Percentiles rank a stretch among this genome's conserved stretches.
Evolutionary conservation across 2,329 filamentous ascomycete genomes (phyloP).

Genomic region (Thielaviopsis ethacetica): DNA sequence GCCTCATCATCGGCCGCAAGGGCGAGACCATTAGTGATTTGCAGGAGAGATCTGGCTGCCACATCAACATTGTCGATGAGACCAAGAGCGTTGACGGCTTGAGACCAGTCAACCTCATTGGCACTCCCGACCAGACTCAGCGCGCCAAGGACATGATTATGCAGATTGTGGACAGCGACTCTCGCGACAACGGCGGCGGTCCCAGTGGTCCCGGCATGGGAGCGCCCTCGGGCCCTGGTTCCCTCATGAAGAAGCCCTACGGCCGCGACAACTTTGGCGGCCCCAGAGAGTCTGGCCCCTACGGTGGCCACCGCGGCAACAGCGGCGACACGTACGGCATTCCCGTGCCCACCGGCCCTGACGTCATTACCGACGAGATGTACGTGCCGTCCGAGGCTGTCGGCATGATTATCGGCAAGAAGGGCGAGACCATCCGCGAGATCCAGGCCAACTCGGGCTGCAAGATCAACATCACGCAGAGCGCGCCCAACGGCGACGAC

Average conservation of each 20-base stretch:
- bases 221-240: conserved; percentile 20
- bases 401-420: conserved; percentile 93
- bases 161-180: conserved; percentile 89
- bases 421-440: conserved; percentile 83
- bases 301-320: conserved; percentile 15
- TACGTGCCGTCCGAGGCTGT: conserved; percentile 80
- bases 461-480: conserved; percentile 86
- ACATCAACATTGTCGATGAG: conserved; percentile 89
- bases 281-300: conserved; percentile 1
- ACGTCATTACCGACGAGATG: conserved; percentile 70
- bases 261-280: conserved; percentile 6
- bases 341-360: conserved; percentile 21
- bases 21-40: conserved; percentile 87
- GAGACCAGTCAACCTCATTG: conserved; percentile 80
- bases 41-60: conserved; percentile 82
- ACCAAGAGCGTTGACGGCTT: conserved; percentile 84
- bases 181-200: conserved; percentile 33
- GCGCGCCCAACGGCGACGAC: conserved; percentile 47
- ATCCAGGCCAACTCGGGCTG: conserved; percentile 80
- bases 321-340: conserved; percentile 17
- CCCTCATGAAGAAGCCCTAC: conserved; percentile 5
- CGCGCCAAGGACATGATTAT: conserved; percentile 76
- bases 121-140: conserved; percentile 55
- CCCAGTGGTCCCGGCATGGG: conserved; percentile 20
- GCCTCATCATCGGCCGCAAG: conserved; percentile 82